Percentiles rank a stretch among this genome's conserved stretches.
phyloP scores from a whole-genome alignment of 208 protist genomes.

The Novymonas esmeraldas region DNA sequence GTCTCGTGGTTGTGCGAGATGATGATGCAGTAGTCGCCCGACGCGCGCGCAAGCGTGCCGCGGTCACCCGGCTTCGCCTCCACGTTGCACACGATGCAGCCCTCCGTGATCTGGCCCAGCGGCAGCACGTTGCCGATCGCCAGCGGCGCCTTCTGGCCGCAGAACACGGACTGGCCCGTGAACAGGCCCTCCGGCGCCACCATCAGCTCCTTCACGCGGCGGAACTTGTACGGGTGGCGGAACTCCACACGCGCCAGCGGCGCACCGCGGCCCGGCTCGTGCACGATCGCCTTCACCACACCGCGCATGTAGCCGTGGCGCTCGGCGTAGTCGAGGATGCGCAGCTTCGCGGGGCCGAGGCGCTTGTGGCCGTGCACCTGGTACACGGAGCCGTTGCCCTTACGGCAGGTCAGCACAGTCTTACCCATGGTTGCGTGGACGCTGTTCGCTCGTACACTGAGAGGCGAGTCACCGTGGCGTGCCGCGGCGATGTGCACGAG shows the following conservation, averaged over 20 bases:
- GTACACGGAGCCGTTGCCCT: constrained; percentile 79
- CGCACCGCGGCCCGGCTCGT: constrained; percentile 99
- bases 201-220: constrained; percentile 94
- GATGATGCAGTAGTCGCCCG: constrained; percentile 97
- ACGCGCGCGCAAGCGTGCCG: constrained; percentile 94
- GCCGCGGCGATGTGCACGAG: too few species aligned
- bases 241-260: constrained; percentile 98
- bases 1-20: constrained; percentile 97
- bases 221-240: constrained; percentile 96
- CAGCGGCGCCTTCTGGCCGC: constrained; percentile 96
- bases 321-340: constrained; percentile 98
- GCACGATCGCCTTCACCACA: constrained; percentile 97
- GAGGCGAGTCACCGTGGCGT: too few species aligned
- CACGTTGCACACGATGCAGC: constrained; percentile 99
- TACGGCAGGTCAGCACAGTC: constrained; percentile 76
- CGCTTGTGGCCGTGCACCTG: constrained; percentile 95
- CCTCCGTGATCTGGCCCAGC: constrained; percentile 97
- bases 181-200: constrained; percentile 99
- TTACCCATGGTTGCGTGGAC: constrained; percentile 68
- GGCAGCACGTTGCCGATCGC: constrained; percentile 99
- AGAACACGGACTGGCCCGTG: constrained; percentile 99
- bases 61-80: constrained; percentile 97
- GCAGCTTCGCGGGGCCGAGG: constrained; percentile 95
- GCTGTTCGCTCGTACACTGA: not conserved
- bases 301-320: constrained; percentile 92